Base-by-base conservation (phyloP, 2,329 filamentous ascomycete genomes). In the Fusarium sp. region DNA sequence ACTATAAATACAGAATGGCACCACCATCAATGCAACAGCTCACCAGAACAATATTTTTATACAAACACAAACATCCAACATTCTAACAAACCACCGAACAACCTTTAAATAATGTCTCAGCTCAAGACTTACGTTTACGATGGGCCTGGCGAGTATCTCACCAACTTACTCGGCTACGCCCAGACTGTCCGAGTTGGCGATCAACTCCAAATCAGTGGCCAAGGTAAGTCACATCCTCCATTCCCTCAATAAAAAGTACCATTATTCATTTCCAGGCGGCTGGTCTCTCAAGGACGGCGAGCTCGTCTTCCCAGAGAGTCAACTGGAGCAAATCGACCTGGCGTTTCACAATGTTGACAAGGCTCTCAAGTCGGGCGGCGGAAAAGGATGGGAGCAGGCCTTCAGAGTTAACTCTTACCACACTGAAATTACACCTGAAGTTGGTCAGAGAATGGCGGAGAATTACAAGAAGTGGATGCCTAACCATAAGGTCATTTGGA, bases 291-390 rank as follows among this genome's bases (percentile, higher is more conserved):
- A 64, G 8, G 68, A 68, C 0, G 60, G 62, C 4, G 46, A 44
- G 3, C 29, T 81, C 78, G 48, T 71, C 74, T 75, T 84, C 44
- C 58, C 72, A 55, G 67, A 66, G 5, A 77, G 81, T 11, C 74
- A 83, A 33, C 78, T 80, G 33, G 77, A 77, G 0, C 77, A 86
- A 54, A 82, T 86, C 47, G 82, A 83, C 52, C 77, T 82, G 63
- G 84, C 86, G 0, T 89, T 89, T 68, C 71, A 73, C 1, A 89
- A 89, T 57, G 84, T 89, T 6, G 84, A 89, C 4, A 71, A 79
- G 3, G 77, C 74, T 9, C 75, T 89, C 2, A 81, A 80, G 48
- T 63, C 80, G 4, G 86, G 85, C 0, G 87, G 88, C 3, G 85
- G 85, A 1, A 82, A 85, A 53, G 85, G 84, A 9, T 87, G 84